Percentiles rank a stretch among this genome's conserved stretches.
Conservation (phyloP, 2,329 filamentous ascomycete species). For the Colletotrichum falcatum region DNA sequence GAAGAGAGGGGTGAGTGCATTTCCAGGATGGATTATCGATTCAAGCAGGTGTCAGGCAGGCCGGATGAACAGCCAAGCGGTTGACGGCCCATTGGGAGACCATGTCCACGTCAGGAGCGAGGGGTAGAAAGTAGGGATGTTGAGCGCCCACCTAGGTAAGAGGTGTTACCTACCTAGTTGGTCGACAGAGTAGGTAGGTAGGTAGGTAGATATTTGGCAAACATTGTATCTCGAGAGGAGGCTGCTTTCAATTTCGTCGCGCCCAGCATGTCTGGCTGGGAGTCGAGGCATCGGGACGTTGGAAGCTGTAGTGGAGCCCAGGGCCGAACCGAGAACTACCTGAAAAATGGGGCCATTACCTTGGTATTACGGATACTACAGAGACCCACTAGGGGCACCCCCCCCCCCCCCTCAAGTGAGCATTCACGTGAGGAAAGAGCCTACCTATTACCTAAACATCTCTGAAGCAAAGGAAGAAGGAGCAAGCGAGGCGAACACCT, state of each 20-base stretch:
- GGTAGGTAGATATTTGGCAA: background rate
- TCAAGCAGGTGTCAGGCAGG: background rate
- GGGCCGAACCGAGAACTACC: background rate
- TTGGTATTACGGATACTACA: too few species aligned
- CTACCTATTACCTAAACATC: too few species aligned
- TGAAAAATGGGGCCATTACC: constrained; percentile 14
- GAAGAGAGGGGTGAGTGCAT: background rate
- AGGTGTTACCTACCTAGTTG: too few species aligned
- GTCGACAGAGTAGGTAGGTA: too few species aligned
- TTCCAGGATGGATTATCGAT: background rate
- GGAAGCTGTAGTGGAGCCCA: constrained; percentile 12
- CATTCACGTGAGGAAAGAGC: background rate
- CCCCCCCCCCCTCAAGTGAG: too few species aligned
- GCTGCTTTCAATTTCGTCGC: background rate
- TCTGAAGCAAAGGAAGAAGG: background rate
- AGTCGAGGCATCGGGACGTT: background rate
- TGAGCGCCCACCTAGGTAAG: background rate
- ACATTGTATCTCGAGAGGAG: background rate
- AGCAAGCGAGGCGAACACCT: background rate
- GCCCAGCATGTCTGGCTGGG: background rate
- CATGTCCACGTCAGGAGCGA: constrained; percentile 18
- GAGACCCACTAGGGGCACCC: background rate
- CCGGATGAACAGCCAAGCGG: constrained; percentile 16
- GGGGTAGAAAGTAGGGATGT: background rate
- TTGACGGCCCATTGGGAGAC: constrained; percentile 35